A percentile compares a stretch with the other conserved stretches of the same genome.
phyloP scores from a whole-genome alignment of 768 basidiomycete genomes.

The Aureoboletus auriporus region DNA sequence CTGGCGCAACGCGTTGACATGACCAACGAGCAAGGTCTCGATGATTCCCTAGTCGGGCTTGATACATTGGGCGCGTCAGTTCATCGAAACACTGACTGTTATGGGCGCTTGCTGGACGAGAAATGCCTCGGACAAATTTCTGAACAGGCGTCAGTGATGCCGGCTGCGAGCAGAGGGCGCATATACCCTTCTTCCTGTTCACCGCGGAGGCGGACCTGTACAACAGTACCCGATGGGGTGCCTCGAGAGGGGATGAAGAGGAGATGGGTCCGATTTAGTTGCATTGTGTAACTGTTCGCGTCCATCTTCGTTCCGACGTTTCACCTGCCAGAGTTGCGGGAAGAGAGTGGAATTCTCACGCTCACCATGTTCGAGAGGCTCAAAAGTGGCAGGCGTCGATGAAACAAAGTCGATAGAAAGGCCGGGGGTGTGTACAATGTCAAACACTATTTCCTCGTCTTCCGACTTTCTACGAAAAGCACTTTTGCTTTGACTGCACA shows the following conservation, averaged over 20 bases:
- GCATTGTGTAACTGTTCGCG: slow-evolving; percentile 9
- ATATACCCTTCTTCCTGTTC: slow-evolving; percentile 17
- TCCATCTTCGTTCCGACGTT: background rate
- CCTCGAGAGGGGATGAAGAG: slow-evolving; percentile 18
- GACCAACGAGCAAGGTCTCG: slow-evolving; percentile 22
- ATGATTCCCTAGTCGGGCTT: slow-evolving; percentile 14
- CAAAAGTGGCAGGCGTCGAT: too few relatives aligned
- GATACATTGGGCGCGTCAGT: background rate
- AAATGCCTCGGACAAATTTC: slow-evolving; percentile 7
- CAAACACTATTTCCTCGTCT: slow-evolving; percentile 53
- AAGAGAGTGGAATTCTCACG: background rate
- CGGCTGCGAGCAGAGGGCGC: background rate
- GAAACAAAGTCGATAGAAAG: too few relatives aligned
- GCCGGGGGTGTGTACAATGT: background rate
- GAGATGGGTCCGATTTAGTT: slow-evolving; percentile 21
- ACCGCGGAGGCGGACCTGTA: slow-evolving; percentile 21
- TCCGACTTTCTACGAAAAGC: slow-evolving; percentile 75
- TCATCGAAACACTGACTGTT: slow-evolving; percentile 15
- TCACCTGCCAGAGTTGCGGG: background rate
- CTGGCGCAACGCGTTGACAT: slow-evolving; percentile 8
- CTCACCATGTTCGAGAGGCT: background rate
- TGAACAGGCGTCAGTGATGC: slow-evolving; percentile 4
- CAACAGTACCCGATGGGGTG: slow-evolving; percentile 16
- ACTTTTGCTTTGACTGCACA: slow-evolving; percentile 62
- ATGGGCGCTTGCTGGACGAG: slow-evolving; percentile 8